Conservation (phyloP, 2,329 filamentous ascomycete genomes). For the Botryotinia calthae region DNA sequence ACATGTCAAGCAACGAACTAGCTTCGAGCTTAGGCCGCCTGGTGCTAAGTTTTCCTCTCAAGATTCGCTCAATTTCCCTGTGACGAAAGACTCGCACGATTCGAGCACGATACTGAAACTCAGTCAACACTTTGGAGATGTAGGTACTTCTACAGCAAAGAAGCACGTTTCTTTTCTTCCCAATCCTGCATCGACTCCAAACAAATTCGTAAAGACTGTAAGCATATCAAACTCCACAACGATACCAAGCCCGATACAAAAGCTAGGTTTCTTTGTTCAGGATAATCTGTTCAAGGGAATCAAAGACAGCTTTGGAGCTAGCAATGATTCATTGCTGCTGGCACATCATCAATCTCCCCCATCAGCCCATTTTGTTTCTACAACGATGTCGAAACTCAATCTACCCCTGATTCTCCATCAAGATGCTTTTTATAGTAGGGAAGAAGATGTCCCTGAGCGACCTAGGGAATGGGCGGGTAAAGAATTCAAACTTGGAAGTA, state of each 20-base stretch:
- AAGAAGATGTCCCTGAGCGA: slow-evolving; percentile 76
- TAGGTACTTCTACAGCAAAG: background rate
- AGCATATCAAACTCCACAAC: background rate
- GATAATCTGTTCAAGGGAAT: background rate
- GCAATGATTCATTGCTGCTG: background rate
- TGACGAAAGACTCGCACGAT: slow-evolving; percentile 74
- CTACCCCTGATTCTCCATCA: slow-evolving; percentile 74
- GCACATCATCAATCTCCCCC: slow-evolving; percentile 41
- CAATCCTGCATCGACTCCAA: background rate
- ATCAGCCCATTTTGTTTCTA: slow-evolving; percentile 47
- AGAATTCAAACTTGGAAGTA: slow-evolving; percentile 76
- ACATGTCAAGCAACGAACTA: background rate
- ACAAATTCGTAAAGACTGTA: background rate
- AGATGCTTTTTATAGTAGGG: slow-evolving; percentile 80
- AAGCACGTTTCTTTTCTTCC: background rate
- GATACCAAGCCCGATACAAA: background rate
- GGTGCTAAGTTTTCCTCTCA: slow-evolving; percentile 38
- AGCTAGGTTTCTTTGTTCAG: background rate
- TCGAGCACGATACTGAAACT: slow-evolving; percentile 60
- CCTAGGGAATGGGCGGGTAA: slow-evolving; percentile 81
- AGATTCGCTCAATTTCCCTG: slow-evolving; percentile 59
- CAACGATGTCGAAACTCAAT: slow-evolving; percentile 55
- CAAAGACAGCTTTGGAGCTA: background rate
- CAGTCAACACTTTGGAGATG: slow-evolving; percentile 60
- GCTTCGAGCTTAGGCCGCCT: slow-evolving; percentile 17